Evolutionary conservation across 148 eudicot species (phyloP), one percentile per base, ranked within the genome.

Genomic region (Heliosperma pusillum): DNA sequence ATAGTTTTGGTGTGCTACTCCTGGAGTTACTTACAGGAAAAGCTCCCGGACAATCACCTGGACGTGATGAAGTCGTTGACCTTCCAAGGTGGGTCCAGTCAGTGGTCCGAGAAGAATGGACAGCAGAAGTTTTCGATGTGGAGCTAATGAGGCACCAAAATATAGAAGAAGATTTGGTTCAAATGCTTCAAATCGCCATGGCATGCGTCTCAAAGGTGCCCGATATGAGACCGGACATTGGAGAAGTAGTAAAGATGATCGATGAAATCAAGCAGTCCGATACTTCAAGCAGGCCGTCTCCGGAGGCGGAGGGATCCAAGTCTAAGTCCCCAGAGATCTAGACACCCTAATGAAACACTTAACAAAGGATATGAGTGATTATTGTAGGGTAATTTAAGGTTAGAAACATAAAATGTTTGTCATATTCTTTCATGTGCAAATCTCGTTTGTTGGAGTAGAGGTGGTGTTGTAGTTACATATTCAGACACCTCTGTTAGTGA

Each of bases 121-220:
- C 98, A 0, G 96, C 97, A 7, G 98, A 92, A 84, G 97, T 92
- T 11, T 95, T 95, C 50, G 98, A 95, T 64, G 85, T 81, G 9
- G 93, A 89, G 77, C 80, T 95, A 61, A 85, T 90, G 79, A 87
- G 77, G 80, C 83, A 88, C 77, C 89, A 80, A 19, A 89, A 91
- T 73, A 82, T 88, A 1, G 98, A 95, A 81, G 98, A 92, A 77
- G 98, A 95, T 82, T 83, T 95, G 88, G 93, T 95, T 64, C 92
- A 92, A 76, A 88, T 95, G 98, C 93, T 95, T 75, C 96, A 94
- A 82, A 87, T 91, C 60, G 98, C 96, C 52, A 89, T 95, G 96
- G 86, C 96, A 3, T 95, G 98, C 69, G 96, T 95, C 30, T 84
- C 89, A 11, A 87, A 73, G 76, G 89, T 81, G 70, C 97, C 97